Evolutionary conservation across 1,139 yeast genomes (phyloP).

Genomic region (Hansenula sp.): DNA sequence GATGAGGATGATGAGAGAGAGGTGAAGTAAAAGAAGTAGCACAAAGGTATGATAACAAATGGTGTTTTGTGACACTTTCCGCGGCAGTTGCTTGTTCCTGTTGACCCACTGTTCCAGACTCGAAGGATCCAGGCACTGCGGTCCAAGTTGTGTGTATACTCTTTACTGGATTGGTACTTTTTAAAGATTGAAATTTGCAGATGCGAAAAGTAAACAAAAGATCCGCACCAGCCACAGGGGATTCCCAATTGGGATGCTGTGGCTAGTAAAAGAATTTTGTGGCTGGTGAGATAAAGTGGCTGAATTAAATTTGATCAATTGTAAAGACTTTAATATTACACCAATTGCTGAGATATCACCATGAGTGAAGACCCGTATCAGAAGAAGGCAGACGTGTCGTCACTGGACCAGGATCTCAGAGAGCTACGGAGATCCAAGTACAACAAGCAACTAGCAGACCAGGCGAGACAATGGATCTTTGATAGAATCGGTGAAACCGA

Average conservation of each 20-base stretch:
- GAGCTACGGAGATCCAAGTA: conserved; percentile 46
- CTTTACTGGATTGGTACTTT: not conserved
- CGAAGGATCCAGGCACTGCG: too few species aligned
- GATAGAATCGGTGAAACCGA: conserved; percentile 26
- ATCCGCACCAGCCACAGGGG: too few species aligned
- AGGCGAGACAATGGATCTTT: conserved; percentile 49
- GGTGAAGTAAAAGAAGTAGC: too few species aligned
- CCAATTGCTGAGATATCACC: not conserved
- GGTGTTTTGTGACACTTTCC: too few species aligned
- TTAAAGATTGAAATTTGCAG: not conserved
- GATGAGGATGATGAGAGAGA: too few species aligned
- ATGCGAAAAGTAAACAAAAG: not conserved
- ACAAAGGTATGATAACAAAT: too few species aligned
- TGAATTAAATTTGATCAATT: too few species aligned
- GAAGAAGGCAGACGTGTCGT: conserved; percentile 37
- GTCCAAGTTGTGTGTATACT: not conserved
- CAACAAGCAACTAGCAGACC: conserved; percentile 32
- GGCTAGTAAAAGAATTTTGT: too few species aligned
- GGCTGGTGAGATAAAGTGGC: not conserved
- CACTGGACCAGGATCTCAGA: conserved; percentile 54
- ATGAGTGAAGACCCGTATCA: conserved; percentile 16
- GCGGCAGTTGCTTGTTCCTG: too few species aligned
- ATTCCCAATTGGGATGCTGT: too few species aligned
- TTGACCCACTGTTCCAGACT: too few species aligned
- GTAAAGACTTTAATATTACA: too few species aligned